phyloP scores from a whole-genome alignment of 352 stramenopile genomes.

The Aphanomyces euteiches region DNA sequence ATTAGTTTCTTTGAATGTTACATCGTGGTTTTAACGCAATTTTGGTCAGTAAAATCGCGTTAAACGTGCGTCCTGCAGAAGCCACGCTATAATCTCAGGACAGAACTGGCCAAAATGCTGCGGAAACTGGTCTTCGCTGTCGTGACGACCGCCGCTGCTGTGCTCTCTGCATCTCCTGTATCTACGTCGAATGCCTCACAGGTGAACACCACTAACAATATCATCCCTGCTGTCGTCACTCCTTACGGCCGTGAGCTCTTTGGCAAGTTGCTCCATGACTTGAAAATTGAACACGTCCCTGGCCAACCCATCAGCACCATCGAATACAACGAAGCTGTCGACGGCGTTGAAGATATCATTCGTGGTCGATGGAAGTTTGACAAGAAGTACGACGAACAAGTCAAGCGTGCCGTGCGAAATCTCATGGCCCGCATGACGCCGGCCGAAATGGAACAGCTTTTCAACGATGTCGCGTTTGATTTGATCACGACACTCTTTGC shows the following conservation, averaged over 20 bases:
- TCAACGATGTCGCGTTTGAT: slow-evolving; percentile 18
- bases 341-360: slow-evolving; percentile 17
- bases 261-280: slow-evolving; percentile 1
- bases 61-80: too few relatives aligned
- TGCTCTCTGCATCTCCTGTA: background rate
- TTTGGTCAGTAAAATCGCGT: too few relatives aligned
- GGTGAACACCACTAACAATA: background rate
- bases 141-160: background rate
- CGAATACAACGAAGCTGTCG: slow-evolving; percentile 25
- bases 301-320: background rate
- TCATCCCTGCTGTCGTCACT: background rate
- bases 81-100: too few relatives aligned
- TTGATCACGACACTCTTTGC: background rate
- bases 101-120: background rate
- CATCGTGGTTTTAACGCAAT: too few relatives aligned
- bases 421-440: slow-evolving; percentile 7
- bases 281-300: slow-evolving; percentile 7
- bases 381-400: background rate
- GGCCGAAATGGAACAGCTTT: slow-evolving; percentile 15
- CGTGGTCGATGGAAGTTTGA: slow-evolving; percentile 5
- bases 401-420: background rate
- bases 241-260: slow-evolving; percentile 20
- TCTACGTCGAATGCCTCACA: background rate
- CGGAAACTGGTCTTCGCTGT: slow-evolving; percentile 1
- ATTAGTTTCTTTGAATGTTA: too few relatives aligned